Evolutionary conservation across 306 rosid genomes (phyloP).

Genomic region (Corylus americana): DNA sequence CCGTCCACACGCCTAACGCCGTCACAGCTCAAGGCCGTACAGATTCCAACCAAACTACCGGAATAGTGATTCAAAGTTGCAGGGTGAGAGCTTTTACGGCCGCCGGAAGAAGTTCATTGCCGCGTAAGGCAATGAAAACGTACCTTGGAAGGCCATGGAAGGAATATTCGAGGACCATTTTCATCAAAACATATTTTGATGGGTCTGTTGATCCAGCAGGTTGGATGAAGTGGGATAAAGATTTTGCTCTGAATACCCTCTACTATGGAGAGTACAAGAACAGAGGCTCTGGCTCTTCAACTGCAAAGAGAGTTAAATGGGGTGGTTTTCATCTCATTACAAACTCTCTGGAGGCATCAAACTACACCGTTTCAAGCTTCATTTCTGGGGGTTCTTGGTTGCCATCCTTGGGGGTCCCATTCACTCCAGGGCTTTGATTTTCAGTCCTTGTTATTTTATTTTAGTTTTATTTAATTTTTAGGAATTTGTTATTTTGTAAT

Average conservation of each 20-base stretch:
- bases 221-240: conserved; percentile 24
- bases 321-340: conserved; percentile 26
- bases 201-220: conserved; percentile 14
- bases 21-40: conserved; percentile 19
- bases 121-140: background rate
- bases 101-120: background rate
- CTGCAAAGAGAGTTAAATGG: conserved; percentile 23
- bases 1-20: background rate
- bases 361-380: conserved; percentile 12
- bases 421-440: conserved; percentile 15
- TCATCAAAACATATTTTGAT: conserved; percentile 15
- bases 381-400: conserved; percentile 23
- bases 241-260: conserved; percentile 6
- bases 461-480: no score
- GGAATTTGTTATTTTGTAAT: no score
- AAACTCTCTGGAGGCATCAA: conserved; percentile 2
- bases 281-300: conserved; percentile 22
- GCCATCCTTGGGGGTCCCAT: conserved; percentile 16
- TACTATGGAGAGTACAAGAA: conserved; percentile 32
- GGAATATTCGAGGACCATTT: conserved; percentile 25
- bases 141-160: conserved; percentile 34
- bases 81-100: background rate
- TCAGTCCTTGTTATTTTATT: no score
- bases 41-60: conserved; percentile 25
- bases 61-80: conserved; percentile 24